Base-by-base conservation (phyloP, 2,329 filamentous ascomycete genomes). In the Phyllosticta paracitricarpa region DNA sequence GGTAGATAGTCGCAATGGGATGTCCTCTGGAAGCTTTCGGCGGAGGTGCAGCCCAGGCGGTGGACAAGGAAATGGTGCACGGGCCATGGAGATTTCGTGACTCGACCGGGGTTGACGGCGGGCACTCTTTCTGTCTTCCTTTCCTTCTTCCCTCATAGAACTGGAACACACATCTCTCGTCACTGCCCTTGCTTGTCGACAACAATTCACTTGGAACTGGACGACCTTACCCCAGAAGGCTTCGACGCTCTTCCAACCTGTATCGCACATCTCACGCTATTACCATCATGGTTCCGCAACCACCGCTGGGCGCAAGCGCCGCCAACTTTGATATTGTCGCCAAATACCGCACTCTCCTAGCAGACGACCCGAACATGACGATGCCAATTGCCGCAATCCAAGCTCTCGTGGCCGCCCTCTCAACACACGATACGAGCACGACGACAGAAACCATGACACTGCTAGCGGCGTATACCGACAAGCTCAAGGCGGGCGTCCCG, bases 311-410 rank as follows among this genome's bases (percentile, higher is more conserved):
- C 12, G 35, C 52, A 35, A 22, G 55, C 19, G 40, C 35, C 14
- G 65, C 71, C 19, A 63, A 64, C 6, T 78, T 78, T 68, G 76
- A 80, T 73, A 85, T 89, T 64, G 85, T 88, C 67, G 76, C 80
- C 61, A 83, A 84, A 55, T 89, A 89, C 77, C 80, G 83, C 68
- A 76, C 79, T 57, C 81, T 89, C 56, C 81, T 89, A 63, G 71
- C 71, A 62, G 81, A 83, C 58, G 91, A 97, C 73, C 82, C 88
- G 10, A 89, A 96, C 64, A 82, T 97, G 59, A 97, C 93, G 40
- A 97, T 96, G 84, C 92, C 94, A 65, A 89, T 99, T 61, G 94
- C 94, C 22, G 91, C 92, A 63, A 96, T 96, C 71, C 90, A 96
- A 77, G 87, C 91, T 28, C 82, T 99, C 63, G 94, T 97, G 67